Evolutionary conservation across 129 eudicot genomes (phyloP), one percentile per base, ranked within the genome.

Genomic region (Lactuca sativa): DNA sequence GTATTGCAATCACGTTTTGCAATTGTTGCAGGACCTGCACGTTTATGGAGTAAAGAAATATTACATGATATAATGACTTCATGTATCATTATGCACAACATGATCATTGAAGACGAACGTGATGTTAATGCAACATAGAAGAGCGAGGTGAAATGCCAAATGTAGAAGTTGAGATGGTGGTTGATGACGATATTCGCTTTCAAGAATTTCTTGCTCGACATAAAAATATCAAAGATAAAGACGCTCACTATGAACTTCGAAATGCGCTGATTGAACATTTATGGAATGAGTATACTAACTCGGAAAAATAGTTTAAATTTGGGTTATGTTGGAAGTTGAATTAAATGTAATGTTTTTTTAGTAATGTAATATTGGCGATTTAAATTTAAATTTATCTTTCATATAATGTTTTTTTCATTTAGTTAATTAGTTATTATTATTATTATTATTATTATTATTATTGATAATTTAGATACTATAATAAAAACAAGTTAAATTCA

Each of bases 1-100:
- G 72, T 77, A 7, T 17, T 77, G 5, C 71, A 77, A 56, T 44
- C 77, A 2, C 57, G 72, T 3, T 70, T 55, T 64, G 59, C 52
- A 37, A 70, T 77, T 44, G 17, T 77, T 18, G 15, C 12, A 12
- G 67, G 67, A 6, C 82, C 77, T 3, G 53, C 66, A 14, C 72
- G 59, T 9, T 30, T 44, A 18, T 77, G 70, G 63, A 11, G 64
- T 32, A 32, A 37, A 10, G 1, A 43, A 15, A 53, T 25, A 17
- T 21, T 70, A 1, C 10, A 44, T 1, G 10, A 70, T 13, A 77
- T 77, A 17, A 77, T 69, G 71, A 31, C 14, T 5, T 31, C 67
- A 8, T 71, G 76, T 44, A 71, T 71, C n/a, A n/a, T n/a, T n/a
- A n/a, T n/a, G n/a, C n/a, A n/a, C n/a, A n/a, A n/a, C n/a, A n/a